These are phyloP conservation scores for Cryphonectria carpinicola DNA, from an alignment of 2,329 filamentous ascomycete species.

Conservation along the genomic window DNA sequence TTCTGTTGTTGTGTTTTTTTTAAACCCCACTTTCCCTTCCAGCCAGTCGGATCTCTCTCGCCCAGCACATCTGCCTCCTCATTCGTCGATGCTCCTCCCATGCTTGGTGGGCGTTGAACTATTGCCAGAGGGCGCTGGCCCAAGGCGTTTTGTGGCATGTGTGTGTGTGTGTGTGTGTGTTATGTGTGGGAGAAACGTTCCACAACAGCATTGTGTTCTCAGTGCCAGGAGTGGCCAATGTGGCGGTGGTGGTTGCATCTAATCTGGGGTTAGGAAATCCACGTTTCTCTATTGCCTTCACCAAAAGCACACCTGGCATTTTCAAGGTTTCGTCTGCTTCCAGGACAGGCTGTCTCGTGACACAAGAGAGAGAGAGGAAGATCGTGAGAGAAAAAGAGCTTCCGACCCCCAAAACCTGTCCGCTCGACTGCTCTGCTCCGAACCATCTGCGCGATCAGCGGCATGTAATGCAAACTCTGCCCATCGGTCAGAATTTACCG, in stretches of 20 bases:
- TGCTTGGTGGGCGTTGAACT: not conserved
- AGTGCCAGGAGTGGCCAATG: not conserved
- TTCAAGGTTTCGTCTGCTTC: not conserved
- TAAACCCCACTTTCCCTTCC: not conserved
- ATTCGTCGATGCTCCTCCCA: not conserved
- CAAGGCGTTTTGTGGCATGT: not conserved
- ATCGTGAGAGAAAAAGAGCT: not conserved
- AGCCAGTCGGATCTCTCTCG: conserved; percentile 1
- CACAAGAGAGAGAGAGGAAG: no score
- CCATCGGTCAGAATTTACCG: not conserved
- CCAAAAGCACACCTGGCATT: not conserved
- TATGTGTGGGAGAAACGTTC: not conserved
- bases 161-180: no score
- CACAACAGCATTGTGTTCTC: not conserved
- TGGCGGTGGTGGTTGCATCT: not conserved
- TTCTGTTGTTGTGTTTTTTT: not conserved
- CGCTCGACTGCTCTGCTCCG: not conserved
- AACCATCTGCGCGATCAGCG: not conserved
- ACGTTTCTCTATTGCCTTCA: not conserved
- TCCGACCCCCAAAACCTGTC: not conserved
- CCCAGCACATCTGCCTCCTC: not conserved
- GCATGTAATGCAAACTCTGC: not conserved
- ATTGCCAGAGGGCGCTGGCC: not conserved
- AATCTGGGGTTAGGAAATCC: no score
- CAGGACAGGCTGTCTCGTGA: not conserved